These are phyloP conservation scores for Chlamydomonas applanata DNA, from an alignment of 139 green algal genomes.

Conservation along the genomic window DNA sequence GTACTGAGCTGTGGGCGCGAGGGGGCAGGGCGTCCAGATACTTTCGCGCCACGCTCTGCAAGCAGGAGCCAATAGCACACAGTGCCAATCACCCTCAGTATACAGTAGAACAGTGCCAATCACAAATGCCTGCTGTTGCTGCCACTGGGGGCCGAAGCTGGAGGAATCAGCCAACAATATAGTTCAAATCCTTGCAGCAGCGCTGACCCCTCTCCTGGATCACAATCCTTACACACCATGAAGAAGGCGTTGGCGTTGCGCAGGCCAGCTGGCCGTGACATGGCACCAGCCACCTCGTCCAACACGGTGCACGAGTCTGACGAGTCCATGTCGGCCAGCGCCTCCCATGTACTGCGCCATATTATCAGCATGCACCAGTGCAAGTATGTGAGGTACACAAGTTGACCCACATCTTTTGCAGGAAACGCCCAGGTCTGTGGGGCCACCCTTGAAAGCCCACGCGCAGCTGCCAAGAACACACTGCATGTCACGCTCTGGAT, in stretches of 20 bases:
- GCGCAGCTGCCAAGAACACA: too few species aligned
- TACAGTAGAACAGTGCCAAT: too few species aligned
- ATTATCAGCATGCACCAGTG: background rate
- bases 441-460: too few species aligned
- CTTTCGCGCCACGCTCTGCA: background rate
- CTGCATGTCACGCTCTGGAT: too few species aligned
- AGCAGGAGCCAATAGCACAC: too few species aligned
- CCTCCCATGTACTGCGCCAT: slow-evolving; percentile 20
- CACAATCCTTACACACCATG: slow-evolving; percentile 31
- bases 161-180: background rate
- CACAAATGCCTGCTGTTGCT: background rate
- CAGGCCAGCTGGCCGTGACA: slow-evolving; percentile 24
- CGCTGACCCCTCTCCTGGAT: too few species aligned
- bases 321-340: slow-evolving; percentile 26
- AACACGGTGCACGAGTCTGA: slow-evolving; percentile 28
- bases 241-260: slow-evolving; percentile 51
- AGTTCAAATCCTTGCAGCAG: background rate
- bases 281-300: slow-evolving; percentile 31
- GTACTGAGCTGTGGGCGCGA: background rate
- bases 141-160: background rate
- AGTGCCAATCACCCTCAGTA: too few species aligned
- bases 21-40: slow-evolving; percentile 2
- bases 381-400: too few species aligned
- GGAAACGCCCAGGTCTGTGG: too few species aligned
- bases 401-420: too few species aligned